Conservation (phyloP, 2,329 filamentous ascomycete species). For the Tricladium varicosporioides region DNA sequence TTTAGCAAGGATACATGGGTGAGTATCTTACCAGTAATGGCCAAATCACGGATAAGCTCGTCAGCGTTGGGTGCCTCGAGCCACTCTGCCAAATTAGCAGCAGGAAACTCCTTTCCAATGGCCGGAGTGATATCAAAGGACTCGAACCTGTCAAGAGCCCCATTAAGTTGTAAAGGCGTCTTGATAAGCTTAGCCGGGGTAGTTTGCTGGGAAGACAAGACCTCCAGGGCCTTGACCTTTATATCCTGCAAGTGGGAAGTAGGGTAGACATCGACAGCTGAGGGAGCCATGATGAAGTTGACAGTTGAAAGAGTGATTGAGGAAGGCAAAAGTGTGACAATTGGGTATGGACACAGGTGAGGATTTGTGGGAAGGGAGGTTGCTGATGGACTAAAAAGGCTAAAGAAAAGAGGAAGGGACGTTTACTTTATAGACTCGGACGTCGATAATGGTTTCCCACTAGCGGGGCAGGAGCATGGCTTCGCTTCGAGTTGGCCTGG, state of each 20-base stretch:
- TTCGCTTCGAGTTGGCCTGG: too few relatives aligned
- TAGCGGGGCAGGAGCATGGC: not conserved
- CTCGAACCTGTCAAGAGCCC: slow-evolving; percentile 42
- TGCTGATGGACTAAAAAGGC: not conserved
- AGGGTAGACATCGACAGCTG: slow-evolving; percentile 18
- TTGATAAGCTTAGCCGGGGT: slow-evolving; percentile 11
- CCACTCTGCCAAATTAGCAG: slow-evolving; percentile 57
- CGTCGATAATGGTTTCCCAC: not conserved
- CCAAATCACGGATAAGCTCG: slow-evolving; percentile 62
- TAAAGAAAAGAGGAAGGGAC: not conserved
- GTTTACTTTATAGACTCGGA: not conserved
- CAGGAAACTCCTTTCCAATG: slow-evolving; percentile 61
- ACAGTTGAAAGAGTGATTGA: not conserved
- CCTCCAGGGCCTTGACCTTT: slow-evolving; percentile 16
- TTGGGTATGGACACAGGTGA: not conserved
- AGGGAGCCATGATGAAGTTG: slow-evolving; percentile 17
- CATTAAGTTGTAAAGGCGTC: slow-evolving; percentile 10
- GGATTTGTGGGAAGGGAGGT: not conserved
- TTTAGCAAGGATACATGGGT: slow-evolving; percentile 30
- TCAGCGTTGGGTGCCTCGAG: slow-evolving; percentile 61
- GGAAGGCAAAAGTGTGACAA: not conserved
- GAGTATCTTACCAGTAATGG: slow-evolving; percentile 45
- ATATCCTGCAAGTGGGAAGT: slow-evolving; percentile 13
- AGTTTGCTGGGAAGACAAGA: slow-evolving; percentile 8
- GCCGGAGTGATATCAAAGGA: slow-evolving; percentile 59